Conservation (phyloP, 2,329 filamentous ascomycete species). For the Neofusicoccum sp. region DNA sequence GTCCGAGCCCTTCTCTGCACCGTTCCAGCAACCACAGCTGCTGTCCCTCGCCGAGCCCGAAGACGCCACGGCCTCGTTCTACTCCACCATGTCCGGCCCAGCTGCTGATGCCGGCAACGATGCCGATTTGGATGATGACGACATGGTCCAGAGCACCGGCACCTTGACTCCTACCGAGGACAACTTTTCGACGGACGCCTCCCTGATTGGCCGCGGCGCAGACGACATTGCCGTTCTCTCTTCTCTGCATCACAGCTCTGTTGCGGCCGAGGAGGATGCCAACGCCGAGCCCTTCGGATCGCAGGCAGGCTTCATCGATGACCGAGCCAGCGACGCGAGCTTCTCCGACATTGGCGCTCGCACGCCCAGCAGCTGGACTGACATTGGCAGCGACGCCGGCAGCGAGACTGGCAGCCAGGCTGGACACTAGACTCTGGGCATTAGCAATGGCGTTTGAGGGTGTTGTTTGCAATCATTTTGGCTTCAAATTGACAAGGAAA, state of each 20-base stretch:
- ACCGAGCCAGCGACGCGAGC: conserved; percentile 32
- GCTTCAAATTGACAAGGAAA: conserved; percentile 2
- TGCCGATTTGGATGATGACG: conserved; percentile 25
- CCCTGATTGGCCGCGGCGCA: conserved; percentile 29
- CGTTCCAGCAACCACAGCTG: conserved; percentile 24
- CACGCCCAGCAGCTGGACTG: conserved; percentile 41
- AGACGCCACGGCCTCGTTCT: conserved; percentile 28
- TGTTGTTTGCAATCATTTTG: background rate
- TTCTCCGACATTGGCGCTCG: conserved; percentile 33
- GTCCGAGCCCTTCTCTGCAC: conserved; percentile 23
- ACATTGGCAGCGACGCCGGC: conserved; percentile 40
- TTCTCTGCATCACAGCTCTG: conserved; percentile 10
- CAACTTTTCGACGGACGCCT: conserved; percentile 27
- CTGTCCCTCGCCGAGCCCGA: conserved; percentile 13
- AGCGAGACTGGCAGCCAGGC: conserved; percentile 33
- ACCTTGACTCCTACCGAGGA: conserved; percentile 40
- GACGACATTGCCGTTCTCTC: conserved; percentile 34
- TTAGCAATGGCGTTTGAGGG: background rate
- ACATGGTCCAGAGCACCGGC: conserved; percentile 30
- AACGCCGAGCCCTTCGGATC: conserved; percentile 25
- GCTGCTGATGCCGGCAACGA: conserved; percentile 20
- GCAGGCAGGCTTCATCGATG: conserved; percentile 36
- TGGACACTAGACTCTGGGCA: background rate
- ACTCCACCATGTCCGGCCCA: conserved; percentile 27
- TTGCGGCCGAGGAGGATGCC: conserved; percentile 32